These are phyloP conservation scores for Glaciozyma martinii DNA, from an alignment of 768 basidiomycete genomes.

Conservation along the genomic window DNA sequence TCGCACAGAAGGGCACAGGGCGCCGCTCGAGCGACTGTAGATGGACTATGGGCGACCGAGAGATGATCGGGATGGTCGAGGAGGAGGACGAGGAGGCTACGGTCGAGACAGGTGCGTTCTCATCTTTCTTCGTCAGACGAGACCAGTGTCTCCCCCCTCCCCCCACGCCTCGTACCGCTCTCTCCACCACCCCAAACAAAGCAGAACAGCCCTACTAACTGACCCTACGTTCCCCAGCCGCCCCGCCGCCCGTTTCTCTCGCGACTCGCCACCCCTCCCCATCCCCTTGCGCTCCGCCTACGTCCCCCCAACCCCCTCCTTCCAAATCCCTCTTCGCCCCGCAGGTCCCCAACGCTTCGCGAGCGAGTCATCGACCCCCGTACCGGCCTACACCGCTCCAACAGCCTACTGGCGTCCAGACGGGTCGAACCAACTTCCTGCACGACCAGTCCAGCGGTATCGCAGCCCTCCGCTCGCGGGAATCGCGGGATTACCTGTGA, in stretches of 20 bases:
- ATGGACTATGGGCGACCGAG: neutral
- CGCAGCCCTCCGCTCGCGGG: neutral
- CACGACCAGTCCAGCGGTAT: neutral
- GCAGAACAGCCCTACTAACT: neutral
- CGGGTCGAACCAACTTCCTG: neutral
- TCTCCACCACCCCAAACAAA: neutral
- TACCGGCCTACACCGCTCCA: neutral
- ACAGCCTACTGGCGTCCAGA: slow-evolving; percentile 1
- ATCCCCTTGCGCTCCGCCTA: neutral
- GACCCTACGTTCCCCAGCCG: neutral
- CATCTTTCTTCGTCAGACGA: neutral
- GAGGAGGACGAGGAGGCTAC: neutral
- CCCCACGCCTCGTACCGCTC: neutral
- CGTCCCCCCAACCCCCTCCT: neutral
- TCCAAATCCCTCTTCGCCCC: slow-evolving; percentile 1
- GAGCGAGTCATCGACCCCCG: neutral
- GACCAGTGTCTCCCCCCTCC: neutral
- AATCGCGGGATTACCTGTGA: neutral
- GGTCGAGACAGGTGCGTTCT: neutral
- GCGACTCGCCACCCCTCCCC: neutral
- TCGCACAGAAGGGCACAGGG: neutral
- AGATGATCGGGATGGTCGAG: neutral
- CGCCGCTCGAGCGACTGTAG: neutral
- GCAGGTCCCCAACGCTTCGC: neutral
- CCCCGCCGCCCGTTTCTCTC: neutral